Evolutionary conservation across 2,329 filamentous ascomycete genomes (phyloP).

Genomic region (Cladosporium velox): DNA sequence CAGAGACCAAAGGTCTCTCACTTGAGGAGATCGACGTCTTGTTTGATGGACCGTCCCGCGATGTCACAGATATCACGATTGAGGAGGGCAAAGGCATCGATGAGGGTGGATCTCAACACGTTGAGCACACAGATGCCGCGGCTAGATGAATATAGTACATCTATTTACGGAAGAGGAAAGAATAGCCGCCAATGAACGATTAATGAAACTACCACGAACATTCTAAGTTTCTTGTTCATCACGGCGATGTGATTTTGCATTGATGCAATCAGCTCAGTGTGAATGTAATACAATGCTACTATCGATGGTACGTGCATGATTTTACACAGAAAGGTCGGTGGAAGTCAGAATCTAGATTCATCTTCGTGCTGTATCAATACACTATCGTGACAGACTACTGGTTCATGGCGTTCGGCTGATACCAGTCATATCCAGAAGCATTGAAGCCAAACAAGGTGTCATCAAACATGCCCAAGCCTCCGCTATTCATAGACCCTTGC

Average conservation of each 20-base stretch:
- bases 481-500: slow-evolving; percentile 18
- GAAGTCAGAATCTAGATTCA: too few species aligned
- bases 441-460: slow-evolving; percentile 41
- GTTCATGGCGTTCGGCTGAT: slow-evolving; percentile 3
- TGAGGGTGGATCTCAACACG: slow-evolving; percentile 1
- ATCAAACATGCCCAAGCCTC: slow-evolving; percentile 27
- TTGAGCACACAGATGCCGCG: not conserved
- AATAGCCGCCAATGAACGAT: not conserved
- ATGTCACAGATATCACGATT: slow-evolving; percentile 33
- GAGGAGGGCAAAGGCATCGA: slow-evolving; percentile 31
- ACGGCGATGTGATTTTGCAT: not conserved
- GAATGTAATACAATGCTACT: too few species aligned
- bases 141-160: not conserved
- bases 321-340: too few species aligned
- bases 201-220: not conserved
- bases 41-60: slow-evolving; percentile 51
- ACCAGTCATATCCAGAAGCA: slow-evolving; percentile 31
- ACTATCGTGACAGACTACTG: not conserved
- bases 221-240: not conserved
- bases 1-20: slow-evolving; percentile 44
- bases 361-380: not conserved
- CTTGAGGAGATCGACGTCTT: slow-evolving; percentile 40
- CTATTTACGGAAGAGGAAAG: not conserved
- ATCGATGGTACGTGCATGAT: too few species aligned
- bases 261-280: too few species aligned